phyloP scores from a whole-genome alignment of 2,329 filamentous ascomycete species.

The Exophiala oligosperma region DNA sequence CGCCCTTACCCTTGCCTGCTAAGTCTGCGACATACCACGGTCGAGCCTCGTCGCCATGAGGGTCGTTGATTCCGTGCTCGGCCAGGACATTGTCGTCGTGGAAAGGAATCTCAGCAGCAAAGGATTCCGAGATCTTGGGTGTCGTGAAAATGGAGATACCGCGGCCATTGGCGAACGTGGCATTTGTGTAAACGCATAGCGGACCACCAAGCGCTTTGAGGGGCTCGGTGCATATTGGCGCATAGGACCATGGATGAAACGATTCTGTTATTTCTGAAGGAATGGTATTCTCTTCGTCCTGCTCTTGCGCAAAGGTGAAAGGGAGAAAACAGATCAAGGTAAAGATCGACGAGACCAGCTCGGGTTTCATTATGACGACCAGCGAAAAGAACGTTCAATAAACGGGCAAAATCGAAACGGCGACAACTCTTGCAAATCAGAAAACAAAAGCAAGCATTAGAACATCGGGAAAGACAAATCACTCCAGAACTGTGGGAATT shows the following conservation, averaged over 20 bases:
- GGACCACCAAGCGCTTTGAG: constrained; percentile 10
- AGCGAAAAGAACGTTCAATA: not conserved
- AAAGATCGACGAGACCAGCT: not conserved
- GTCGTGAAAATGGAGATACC: constrained; percentile 27
- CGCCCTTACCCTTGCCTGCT: constrained; percentile 19
- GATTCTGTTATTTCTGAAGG: not conserved
- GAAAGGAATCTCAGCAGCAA: constrained; percentile 12
- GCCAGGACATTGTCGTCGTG: constrained; percentile 13
- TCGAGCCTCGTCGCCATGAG: not conserved
- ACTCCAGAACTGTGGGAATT: not conserved
- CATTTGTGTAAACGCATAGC: constrained; percentile 23
- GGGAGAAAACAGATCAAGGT: not conserved
- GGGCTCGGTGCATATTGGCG: constrained; percentile 19
- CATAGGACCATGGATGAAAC: constrained; percentile 9
- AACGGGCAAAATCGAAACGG: too few relatives aligned
- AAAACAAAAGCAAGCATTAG: not conserved
- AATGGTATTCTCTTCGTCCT: not conserved
- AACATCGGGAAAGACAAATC: not conserved
- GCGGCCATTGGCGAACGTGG: constrained; percentile 20
- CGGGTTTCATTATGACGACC: not conserved
- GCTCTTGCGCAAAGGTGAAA: not conserved
- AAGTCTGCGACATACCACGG: constrained; percentile 15
- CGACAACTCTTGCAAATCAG: too few relatives aligned
- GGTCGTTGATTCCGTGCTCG: constrained; percentile 11
- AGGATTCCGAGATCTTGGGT: constrained; percentile 15